phyloP scores from a whole-genome alignment of 208 protist genomes.

The Sergeia podlipaevii region DNA sequence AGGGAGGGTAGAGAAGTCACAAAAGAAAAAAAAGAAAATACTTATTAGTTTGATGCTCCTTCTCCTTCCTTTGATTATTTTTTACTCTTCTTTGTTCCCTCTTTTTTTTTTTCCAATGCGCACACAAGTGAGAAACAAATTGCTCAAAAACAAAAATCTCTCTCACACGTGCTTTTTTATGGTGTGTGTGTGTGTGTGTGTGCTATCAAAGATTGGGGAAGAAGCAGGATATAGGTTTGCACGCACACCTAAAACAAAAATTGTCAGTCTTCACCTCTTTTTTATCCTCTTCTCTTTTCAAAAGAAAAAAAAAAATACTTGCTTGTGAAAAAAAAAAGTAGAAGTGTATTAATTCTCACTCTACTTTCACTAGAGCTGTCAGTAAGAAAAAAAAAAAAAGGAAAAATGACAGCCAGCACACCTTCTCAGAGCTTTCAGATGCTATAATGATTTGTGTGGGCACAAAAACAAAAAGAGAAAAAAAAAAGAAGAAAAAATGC shows the following conservation, averaged over 20 bases:
- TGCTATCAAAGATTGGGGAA: not conserved
- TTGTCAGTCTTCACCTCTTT: too few species aligned
- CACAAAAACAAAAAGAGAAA: not conserved
- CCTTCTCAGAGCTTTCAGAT: not conserved
- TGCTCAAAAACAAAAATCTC: not conserved
- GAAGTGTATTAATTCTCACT: not conserved
- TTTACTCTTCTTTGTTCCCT: too few species aligned
- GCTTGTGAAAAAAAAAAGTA: not conserved
- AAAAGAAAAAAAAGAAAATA: conserved; percentile 4
- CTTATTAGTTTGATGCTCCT: too few species aligned
- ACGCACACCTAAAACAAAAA: conserved; percentile 1
- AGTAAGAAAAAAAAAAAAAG: conserved; percentile 9
- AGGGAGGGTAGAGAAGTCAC: not conserved
- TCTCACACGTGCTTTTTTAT: not conserved
- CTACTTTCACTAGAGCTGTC: not conserved
- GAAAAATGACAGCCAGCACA: not conserved
- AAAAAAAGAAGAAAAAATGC: conserved; percentile 4
- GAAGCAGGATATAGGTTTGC: not conserved
- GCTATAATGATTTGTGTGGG: conserved; percentile 1
- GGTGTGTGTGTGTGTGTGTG: not conserved
- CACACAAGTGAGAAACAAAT: not conserved
- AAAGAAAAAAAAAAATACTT: conserved; percentile 9
- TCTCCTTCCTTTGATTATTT: too few species aligned
- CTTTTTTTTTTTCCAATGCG: too few species aligned
- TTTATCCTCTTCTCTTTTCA: too few species aligned